phyloP scores from a whole-genome alignment of 179 eudicot species.

The Beta lomatogona region DNA sequence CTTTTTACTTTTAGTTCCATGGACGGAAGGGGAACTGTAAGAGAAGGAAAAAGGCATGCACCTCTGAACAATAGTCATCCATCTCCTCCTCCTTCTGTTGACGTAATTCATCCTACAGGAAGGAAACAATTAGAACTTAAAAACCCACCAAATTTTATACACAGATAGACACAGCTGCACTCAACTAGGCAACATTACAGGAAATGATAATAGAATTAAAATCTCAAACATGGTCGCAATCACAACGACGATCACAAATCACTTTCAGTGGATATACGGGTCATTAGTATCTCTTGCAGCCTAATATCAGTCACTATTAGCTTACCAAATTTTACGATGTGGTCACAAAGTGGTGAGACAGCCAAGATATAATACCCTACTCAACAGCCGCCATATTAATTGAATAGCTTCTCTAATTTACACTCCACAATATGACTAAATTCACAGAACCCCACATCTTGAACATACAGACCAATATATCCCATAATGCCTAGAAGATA shows the following conservation, averaged over 20 bases:
- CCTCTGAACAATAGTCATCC: conserved; percentile 99
- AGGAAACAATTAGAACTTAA: background rate
- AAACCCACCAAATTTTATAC: background rate
- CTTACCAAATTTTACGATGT: background rate
- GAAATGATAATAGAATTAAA: too few species aligned
- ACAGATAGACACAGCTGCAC: background rate
- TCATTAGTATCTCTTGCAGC: background rate
- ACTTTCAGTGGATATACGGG: background rate
- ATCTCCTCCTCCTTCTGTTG: conserved; percentile 92
- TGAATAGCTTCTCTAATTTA: too few species aligned
- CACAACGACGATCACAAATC: background rate
- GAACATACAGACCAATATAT: too few species aligned
- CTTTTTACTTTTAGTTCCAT: background rate
- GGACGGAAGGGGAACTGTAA: background rate
- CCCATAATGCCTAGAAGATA: too few species aligned
- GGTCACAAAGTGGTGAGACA: too few species aligned
- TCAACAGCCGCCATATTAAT: too few species aligned
- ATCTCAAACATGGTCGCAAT: background rate
- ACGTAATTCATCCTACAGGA: conserved; percentile 83
- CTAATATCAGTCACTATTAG: background rate
- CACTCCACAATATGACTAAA: too few species aligned
- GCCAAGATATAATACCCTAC: too few species aligned
- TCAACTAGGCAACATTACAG: background rate
- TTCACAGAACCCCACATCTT: too few species aligned
- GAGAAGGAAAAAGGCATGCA: conserved; percentile 26